phyloP scores from a whole-genome alignment of 2,329 filamentous ascomycete genomes.

The Helotiales sp. region DNA sequence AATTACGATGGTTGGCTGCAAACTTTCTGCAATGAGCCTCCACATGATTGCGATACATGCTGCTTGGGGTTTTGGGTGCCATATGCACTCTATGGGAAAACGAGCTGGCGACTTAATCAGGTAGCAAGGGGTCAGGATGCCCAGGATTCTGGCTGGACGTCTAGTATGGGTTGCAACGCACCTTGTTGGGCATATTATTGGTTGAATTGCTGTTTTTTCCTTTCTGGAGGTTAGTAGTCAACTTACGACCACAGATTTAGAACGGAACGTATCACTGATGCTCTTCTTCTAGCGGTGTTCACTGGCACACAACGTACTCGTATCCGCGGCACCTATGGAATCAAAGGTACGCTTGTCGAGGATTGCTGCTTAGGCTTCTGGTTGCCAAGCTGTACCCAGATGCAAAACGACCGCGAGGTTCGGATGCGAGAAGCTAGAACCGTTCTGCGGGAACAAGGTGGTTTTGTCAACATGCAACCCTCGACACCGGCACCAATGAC shows the following conservation, averaged over 20 bases:
- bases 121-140: conserved; percentile 40
- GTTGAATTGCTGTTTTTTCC: conserved; percentile 18
- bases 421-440: conserved; percentile 38
- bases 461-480: conserved; percentile 12
- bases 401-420: conserved; percentile 47
- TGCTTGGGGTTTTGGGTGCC: conserved; percentile 42
- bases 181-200: conserved; percentile 39
- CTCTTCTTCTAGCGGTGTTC: conserved; percentile 10
- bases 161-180: conserved; percentile 37
- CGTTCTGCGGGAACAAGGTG: neutral
- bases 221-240: neutral
- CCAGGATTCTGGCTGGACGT: conserved; percentile 39
- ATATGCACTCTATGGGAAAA: conserved; percentile 44
- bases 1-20: conserved; percentile 35
- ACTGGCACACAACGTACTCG: conserved; percentile 34
- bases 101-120: conserved; percentile 42
- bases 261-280: neutral
- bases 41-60: conserved; percentile 37
- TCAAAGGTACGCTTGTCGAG: conserved; percentile 37
- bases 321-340: conserved; percentile 44
- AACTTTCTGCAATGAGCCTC: conserved; percentile 39
- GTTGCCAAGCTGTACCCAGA: conserved; percentile 42
- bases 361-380: conserved; percentile 40
- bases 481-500: conserved; percentile 20
- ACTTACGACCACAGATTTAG: too few species aligned